Evolutionary conservation across 768 basidiomycete species (phyloP).

Genomic region (Chalciporus piperatus): DNA sequence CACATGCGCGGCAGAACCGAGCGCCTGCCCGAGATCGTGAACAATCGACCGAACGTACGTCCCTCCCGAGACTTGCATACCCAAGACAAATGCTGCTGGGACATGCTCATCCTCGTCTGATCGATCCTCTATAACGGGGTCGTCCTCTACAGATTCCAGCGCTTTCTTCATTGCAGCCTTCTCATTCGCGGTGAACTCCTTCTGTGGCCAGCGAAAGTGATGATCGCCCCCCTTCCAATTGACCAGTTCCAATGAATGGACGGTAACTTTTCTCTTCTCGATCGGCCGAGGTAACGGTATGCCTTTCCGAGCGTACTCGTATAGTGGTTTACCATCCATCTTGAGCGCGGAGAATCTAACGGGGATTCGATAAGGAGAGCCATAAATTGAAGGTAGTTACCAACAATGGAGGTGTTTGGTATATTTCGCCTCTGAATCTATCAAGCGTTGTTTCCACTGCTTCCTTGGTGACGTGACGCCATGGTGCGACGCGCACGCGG

Average conservation of each 20-base stretch:
- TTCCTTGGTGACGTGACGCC: slow-evolving; percentile 81
- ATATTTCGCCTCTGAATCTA: slow-evolving; percentile 81
- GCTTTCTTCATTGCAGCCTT: slow-evolving; percentile 67
- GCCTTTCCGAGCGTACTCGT: slow-evolving; percentile 92
- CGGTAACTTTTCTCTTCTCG: slow-evolving; percentile 76
- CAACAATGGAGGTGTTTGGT: slow-evolving; percentile 91
- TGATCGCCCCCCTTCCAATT: slow-evolving; percentile 82
- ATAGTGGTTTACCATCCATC: slow-evolving; percentile 94
- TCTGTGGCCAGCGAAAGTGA: slow-evolving; percentile 70
- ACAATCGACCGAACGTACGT: slow-evolving; percentile 97
- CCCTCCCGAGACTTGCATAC: slow-evolving; percentile 93
- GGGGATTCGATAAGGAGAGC: slow-evolving; percentile 6
- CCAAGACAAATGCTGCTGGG: slow-evolving; percentile 80
- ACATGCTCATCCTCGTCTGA: slow-evolving; percentile 33
- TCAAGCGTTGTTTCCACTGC: slow-evolving; percentile 65
- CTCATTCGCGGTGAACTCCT: slow-evolving; percentile 64
- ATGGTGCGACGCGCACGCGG: slow-evolving; percentile 70
- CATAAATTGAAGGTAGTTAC: slow-evolving; percentile 10
- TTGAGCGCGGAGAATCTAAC: slow-evolving; percentile 94
- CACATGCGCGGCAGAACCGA: slow-evolving; percentile 91
- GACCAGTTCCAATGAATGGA: slow-evolving; percentile 76
- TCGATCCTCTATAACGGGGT: slow-evolving; percentile 34
- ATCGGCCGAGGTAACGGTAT: slow-evolving; percentile 95
- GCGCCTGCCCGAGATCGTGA: slow-evolving; percentile 82
- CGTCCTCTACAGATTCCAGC: slow-evolving; percentile 47